phyloP scores from a whole-genome alignment of 148 eudicot genomes.

The Rheum nobile region DNA sequence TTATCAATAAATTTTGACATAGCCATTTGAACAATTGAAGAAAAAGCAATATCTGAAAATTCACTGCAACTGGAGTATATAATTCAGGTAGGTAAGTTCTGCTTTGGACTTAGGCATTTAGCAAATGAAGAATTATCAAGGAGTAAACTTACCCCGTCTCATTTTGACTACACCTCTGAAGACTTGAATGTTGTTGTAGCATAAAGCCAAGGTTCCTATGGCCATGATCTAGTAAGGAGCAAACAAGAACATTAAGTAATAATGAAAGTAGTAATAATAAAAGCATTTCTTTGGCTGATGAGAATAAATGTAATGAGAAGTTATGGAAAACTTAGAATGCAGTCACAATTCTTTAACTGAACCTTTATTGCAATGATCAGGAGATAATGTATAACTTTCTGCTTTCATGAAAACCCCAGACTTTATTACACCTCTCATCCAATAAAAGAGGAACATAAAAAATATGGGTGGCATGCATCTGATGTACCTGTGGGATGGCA shows the following conservation, averaged over 20 bases:
- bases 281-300: background rate
- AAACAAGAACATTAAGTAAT: background rate
- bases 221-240: constrained; percentile 53
- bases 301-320: background rate
- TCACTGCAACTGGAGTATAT: background rate
- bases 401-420: background rate
- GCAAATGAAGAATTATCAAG: background rate
- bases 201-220: constrained; percentile 81
- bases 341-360: background rate
- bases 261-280: background rate
- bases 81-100: background rate
- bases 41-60: background rate
- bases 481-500: constrained; percentile 89
- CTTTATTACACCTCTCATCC: background rate
- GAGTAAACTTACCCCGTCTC: constrained; percentile 62
- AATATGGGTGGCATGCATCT: background rate
- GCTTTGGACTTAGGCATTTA: background rate
- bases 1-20: background rate
- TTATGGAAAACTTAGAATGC: background rate
- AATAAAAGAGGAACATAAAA: background rate
- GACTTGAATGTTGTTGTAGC: constrained; percentile 89
- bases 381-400: background rate
- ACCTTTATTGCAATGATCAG: background rate
- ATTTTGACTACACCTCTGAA: constrained; percentile 92
- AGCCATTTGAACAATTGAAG: background rate